These are phyloP conservation scores for Rehmannia glutinosa DNA, from an alignment of 257 asterid species.

Conservation along the genomic window DNA sequence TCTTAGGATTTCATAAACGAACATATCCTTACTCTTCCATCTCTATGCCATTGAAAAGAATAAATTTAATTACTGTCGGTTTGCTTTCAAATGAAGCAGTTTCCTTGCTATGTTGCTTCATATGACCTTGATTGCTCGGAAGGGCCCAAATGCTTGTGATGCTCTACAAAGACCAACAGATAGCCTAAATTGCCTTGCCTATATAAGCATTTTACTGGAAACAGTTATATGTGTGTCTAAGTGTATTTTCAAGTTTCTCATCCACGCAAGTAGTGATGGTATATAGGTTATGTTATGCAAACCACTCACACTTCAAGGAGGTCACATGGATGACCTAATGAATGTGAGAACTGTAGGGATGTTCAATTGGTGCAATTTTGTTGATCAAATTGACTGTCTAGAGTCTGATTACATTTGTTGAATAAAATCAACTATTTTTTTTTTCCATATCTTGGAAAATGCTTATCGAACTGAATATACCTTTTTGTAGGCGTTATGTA, in stretches of 20 bases:
- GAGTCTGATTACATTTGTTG: background rate
- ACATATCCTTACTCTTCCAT: background rate
- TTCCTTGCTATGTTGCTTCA: conserved; percentile 1
- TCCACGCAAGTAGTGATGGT: conserved; percentile 4
- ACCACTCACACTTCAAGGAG: background rate
- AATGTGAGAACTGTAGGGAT: background rate
- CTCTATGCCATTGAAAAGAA: background rate
- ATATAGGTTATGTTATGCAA: background rate
- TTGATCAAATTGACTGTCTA: background rate
- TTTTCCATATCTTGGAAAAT: background rate
- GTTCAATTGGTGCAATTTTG: background rate
- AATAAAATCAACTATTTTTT: background rate
- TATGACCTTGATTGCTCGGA: background rate
- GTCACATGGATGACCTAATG: background rate
- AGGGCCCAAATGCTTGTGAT: too few relatives aligned
- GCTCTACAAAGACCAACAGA: background rate
- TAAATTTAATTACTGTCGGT: background rate
- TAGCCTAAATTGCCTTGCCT: background rate
- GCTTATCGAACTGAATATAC: background rate
- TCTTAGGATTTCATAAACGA: background rate
- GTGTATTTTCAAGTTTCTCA: conserved; percentile 1
- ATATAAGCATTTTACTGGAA: background rate
- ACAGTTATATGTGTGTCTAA: background rate
- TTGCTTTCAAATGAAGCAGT: too few relatives aligned
- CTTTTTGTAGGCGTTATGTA: background rate